These are phyloP conservation scores for Candida dubliniensis DNA, from an alignment of 1,139 yeast genomes.

Conservation along the genomic window DNA sequence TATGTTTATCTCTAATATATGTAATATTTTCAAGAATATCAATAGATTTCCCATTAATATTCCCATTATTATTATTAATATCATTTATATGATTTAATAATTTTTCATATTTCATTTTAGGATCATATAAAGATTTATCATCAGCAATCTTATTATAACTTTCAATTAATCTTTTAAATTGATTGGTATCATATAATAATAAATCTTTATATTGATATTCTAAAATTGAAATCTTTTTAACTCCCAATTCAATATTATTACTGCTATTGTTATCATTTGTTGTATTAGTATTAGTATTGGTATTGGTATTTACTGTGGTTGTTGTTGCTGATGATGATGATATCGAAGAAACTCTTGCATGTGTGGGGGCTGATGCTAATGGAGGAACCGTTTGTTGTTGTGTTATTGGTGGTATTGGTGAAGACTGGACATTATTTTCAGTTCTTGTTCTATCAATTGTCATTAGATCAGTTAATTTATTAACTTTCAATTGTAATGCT, in stretches of 20 bases:
- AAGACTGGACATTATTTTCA: background rate
- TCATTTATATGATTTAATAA: conserved; percentile 25
- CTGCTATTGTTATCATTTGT: conserved; percentile 4
- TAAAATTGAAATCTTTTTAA: conserved; percentile 22
- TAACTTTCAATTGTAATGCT: conserved; percentile 17
- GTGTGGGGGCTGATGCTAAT: too few relatives aligned
- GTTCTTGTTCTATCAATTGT: conserved; percentile 20
- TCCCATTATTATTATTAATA: conserved; percentile 8
- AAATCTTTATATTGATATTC: conserved; percentile 42
- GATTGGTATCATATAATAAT: conserved; percentile 34
- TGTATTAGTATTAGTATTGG: too few relatives aligned
- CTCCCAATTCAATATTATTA: conserved; percentile 14
- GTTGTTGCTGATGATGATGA: too few relatives aligned
- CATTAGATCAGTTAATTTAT: conserved; percentile 9
- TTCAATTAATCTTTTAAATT: conserved; percentile 44
- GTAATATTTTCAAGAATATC: conserved; percentile 23
- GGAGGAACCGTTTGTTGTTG: too few relatives aligned
- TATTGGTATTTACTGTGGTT: too few relatives aligned
- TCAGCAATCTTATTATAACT: conserved; percentile 59
- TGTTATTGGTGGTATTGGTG: too few relatives aligned
- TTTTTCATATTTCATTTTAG: conserved; percentile 49
- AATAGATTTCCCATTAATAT: conserved; percentile 11
- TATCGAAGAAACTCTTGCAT: too few relatives aligned
- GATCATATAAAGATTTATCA: conserved; percentile 56
- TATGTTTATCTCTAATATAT: conserved; percentile 46